A percentile compares a stretch with the other conserved stretches of the same genome.
phyloP scores from a whole-genome alignment of 1,139 yeast species.

The Pichia sp. region DNA sequence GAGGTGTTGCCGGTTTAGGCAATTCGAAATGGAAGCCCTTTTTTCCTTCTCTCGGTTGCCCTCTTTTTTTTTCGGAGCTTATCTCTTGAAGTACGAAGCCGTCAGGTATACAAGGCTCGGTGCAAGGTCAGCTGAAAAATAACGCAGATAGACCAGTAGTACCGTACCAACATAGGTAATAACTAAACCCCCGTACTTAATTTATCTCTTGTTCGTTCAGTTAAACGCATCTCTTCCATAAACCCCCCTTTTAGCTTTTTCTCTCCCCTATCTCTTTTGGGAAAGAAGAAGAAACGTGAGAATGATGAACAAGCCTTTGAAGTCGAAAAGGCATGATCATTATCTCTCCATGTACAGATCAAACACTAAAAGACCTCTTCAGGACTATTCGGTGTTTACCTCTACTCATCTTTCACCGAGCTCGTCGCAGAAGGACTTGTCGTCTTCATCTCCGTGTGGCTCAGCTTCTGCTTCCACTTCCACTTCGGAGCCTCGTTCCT shows the following conservation, averaged over 20 bases:
- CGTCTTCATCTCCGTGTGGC: not conserved
- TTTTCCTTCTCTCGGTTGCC: not conserved
- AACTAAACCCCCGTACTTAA: not conserved
- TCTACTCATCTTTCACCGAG: not conserved
- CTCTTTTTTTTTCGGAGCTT: not conserved
- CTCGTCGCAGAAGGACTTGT: not conserved
- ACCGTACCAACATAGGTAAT: not conserved
- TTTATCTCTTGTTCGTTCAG: not conserved
- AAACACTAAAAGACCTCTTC: not conserved
- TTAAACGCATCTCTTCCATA: not conserved
- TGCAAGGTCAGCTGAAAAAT: not conserved
- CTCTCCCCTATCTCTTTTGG: not conserved
- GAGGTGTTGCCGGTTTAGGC: not conserved
- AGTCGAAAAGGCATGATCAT: constrained; percentile 1
- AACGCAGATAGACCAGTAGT: not conserved
- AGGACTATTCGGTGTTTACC: not conserved
- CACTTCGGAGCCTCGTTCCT: not conserved
- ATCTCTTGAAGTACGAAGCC: not conserved
- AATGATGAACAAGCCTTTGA: constrained; percentile 2
- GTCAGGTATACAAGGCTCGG: not conserved
- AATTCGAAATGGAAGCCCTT: not conserved
- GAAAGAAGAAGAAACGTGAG: not conserved
- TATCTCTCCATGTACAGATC: not conserved
- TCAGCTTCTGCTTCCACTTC: not conserved
- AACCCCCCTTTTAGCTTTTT: not conserved